Conservation (phyloP, 306 rosid species). For the Spatholobus suberectus region DNA sequence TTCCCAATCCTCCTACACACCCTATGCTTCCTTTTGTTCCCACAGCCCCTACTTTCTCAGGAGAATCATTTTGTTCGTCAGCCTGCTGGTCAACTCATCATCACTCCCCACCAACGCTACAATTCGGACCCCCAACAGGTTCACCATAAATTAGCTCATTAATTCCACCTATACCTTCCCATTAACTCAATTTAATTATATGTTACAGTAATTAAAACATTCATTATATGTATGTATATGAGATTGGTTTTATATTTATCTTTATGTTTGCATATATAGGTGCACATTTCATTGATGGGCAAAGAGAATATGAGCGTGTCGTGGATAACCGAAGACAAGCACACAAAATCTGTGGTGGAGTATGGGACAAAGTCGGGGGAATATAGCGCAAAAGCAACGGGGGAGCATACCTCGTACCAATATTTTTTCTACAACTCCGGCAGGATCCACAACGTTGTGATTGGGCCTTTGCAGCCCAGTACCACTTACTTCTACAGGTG, state of each 20-base stretch:
- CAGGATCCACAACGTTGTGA: slow-evolving; percentile 42
- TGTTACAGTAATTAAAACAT: background rate
- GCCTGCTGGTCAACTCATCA: slow-evolving; percentile 42
- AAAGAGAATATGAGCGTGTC: slow-evolving; percentile 68
- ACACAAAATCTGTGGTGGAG: slow-evolving; percentile 44
- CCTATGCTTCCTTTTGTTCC: slow-evolving; percentile 40
- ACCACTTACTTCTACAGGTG: slow-evolving; percentile 53
- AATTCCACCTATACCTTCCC: too few species aligned
- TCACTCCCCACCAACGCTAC: slow-evolving; percentile 46
- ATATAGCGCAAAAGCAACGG: slow-evolving; percentile 34
- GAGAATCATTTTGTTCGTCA: slow-evolving; percentile 41
- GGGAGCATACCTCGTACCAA: slow-evolving; percentile 32
- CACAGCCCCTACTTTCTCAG: slow-evolving; percentile 41
- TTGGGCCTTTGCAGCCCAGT: slow-evolving; percentile 46
- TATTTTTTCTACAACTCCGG: slow-evolving; percentile 51
- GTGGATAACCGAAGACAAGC: slow-evolving; percentile 64
- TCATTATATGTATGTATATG: background rate
- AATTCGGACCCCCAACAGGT: slow-evolving; percentile 61
- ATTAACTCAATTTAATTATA: background rate
- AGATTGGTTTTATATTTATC: background rate
- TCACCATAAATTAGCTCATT: background rate
- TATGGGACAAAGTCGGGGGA: slow-evolving; percentile 48
- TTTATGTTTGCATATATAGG: slow-evolving; percentile 38
- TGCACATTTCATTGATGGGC: slow-evolving; percentile 78
- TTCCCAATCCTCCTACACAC: slow-evolving; percentile 43